phyloP scores from a whole-genome alignment of 2,329 filamentous ascomycete genomes.

The Stenocarpella maydis region DNA sequence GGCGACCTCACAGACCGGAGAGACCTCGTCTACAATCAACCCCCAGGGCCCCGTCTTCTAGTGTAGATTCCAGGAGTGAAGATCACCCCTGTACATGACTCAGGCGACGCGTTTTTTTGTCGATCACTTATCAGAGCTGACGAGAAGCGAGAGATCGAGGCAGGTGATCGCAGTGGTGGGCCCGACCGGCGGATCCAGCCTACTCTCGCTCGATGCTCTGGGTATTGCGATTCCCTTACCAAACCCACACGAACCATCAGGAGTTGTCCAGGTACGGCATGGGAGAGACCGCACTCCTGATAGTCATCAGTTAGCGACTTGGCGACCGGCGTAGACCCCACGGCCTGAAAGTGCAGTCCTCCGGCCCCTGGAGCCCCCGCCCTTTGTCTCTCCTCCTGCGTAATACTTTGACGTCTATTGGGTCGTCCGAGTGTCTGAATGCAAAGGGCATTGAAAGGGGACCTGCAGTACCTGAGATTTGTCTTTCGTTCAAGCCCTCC shows the following conservation, averaged over 20 bases:
- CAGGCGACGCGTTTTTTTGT: neutral
- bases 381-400: neutral
- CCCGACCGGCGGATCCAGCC: neutral
- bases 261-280: neutral
- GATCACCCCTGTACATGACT: constrained; percentile 6
- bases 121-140: neutral
- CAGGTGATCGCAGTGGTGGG: neutral
- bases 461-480: neutral
- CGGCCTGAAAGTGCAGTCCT: neutral
- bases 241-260: neutral
- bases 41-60: neutral
- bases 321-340: neutral
- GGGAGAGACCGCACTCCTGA: constrained; percentile 4
- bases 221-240: constrained; percentile 7
- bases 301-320: neutral
- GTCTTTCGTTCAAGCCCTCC: neutral
- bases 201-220: neutral
- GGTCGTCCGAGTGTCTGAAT: neutral
- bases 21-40: neutral
- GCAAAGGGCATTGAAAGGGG: neutral
- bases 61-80: neutral
- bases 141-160: constrained; percentile 2
- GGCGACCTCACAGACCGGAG: neutral
- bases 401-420: constrained; percentile 17
- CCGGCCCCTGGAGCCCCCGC: too few relatives aligned